Evolutionary conservation across 441 rosid species (phyloP).

Genomic region (Dalechampia spathulata): DNA sequence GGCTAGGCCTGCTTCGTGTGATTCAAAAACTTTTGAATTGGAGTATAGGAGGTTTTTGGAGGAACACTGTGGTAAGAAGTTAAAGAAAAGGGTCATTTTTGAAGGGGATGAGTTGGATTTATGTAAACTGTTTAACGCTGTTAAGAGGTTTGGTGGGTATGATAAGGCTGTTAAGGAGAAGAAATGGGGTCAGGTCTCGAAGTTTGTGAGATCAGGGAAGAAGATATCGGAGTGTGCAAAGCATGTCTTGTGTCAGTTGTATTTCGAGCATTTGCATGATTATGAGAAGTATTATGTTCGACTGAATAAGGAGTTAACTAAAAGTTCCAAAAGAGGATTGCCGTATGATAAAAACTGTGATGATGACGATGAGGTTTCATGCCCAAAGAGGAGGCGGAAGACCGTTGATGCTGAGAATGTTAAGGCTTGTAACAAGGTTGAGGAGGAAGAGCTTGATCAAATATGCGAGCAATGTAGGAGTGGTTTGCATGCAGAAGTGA

Average conservation of each 20-base stretch:
- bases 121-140: constrained; percentile 84
- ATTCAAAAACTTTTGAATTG: constrained; percentile 80
- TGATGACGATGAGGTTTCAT: constrained; percentile 22
- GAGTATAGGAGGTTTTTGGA: constrained; percentile 76
- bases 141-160: constrained; percentile 84
- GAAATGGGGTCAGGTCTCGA: constrained; percentile 85
- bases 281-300: constrained; percentile 60
- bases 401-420: constrained; percentile 33
- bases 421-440: constrained; percentile 31
- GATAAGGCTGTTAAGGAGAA: constrained; percentile 66
- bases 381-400: constrained; percentile 53
- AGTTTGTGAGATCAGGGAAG: constrained; percentile 55
- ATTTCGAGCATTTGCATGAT: constrained; percentile 73
- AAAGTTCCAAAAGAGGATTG: constrained; percentile 46
- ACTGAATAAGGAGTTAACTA: constrained; percentile 35
- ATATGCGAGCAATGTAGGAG: constrained; percentile 82
- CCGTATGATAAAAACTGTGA: constrained; percentile 30
- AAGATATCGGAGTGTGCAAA: constrained; percentile 81
- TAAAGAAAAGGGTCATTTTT: constrained; percentile 66
- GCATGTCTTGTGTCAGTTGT: constrained; percentile 80
- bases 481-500: constrained; percentile 86
- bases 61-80: constrained; percentile 65
- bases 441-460: constrained; percentile 56
- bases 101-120: constrained; percentile 89
- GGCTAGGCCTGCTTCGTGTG: constrained; percentile 79